A percentile compares a stretch with the other conserved stretches of the same genome.
Evolutionary conservation across 2,329 filamentous ascomycete genomes (phyloP).

Genomic region (Boeremia exigua): DNA sequence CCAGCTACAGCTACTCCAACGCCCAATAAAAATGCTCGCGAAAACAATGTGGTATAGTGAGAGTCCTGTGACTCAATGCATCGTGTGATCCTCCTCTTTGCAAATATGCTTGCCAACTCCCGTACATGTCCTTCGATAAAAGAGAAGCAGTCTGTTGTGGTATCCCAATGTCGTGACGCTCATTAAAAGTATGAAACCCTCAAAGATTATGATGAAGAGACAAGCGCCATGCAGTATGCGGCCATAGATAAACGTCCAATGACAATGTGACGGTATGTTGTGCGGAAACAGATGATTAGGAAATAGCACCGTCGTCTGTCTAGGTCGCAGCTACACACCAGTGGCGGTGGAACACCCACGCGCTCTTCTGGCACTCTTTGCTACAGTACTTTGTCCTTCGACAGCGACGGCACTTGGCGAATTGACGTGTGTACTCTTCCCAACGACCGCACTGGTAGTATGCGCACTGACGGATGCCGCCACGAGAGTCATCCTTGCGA

Average conservation of each 20-base stretch:
- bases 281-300: conserved; percentile 31
- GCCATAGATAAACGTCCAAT: conserved; percentile 42
- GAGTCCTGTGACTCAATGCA: conserved; percentile 17
- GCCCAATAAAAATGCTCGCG: conserved; percentile 28
- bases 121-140: conserved; percentile 31
- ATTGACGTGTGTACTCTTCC: conserved; percentile 96
- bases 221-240: conserved; percentile 52
- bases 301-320: conserved; percentile 22
- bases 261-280: conserved; percentile 35
- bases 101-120: conserved; percentile 29
- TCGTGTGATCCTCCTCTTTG: conserved; percentile 22
- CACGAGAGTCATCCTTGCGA: conserved; percentile 93
- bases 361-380: conserved; percentile 99
- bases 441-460: conserved; percentile 99
- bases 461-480: conserved; percentile 94
- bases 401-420: conserved; percentile 96
- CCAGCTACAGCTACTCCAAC: conserved; percentile 21
- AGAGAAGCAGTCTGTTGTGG: conserved; percentile 46
- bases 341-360: conserved; percentile 97
- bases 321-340: conserved; percentile 84
- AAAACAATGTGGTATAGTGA: conserved; percentile 42
- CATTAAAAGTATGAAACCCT: conserved; percentile 47
- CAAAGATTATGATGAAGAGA: conserved; percentile 37
- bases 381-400: conserved; percentile 98
- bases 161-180: conserved; percentile 48